Base-by-base conservation (phyloP, 2,329 filamentous ascomycete genomes). In the Albophoma yamanashiensis region DNA sequence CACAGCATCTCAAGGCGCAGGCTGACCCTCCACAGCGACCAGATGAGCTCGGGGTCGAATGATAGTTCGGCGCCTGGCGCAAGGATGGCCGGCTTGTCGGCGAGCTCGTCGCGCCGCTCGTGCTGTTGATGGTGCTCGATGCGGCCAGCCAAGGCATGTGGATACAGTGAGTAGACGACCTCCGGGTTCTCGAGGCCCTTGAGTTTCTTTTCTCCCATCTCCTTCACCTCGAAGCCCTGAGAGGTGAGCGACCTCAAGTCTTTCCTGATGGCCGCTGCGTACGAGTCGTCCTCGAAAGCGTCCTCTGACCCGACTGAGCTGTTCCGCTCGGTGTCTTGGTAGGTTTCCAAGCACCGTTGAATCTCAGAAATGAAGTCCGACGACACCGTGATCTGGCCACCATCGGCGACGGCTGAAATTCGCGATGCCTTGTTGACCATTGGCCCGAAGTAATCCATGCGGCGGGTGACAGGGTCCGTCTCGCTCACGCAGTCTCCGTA, bases 361-460 rank as follows among this genome's bases (percentile, higher is more conserved):
- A 97, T 93, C 73, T 99, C 94, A 15, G 89, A 90, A 69, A 99
- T 96, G 75, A 97, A 97, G 73, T 99, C 94, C 1, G 92, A 92
- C 0, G 92, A 97, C 1, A 97, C 94, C 0, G 93, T 94, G 65
- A 97, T 97, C 72, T 99, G 93, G 0, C 94, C 94, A 62, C 94
- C 94, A 71, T 99, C 94, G 42, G 94, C 94, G 52, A 96, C 92
- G 27, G 91, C 89, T 8, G 91, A 94, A 65, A 99, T 96, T 76
- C 94, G 89, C 20, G 94, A 89, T 0, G 94, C 91, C 70, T 95
- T 92, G 76, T 99, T 99, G 69, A 99, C 94, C 92, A 99, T 99
- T 17, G 94, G 94, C 0, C 94, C 94, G 71, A 97, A 99, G 76
- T 99, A 99, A 69, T 99, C 94, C 94, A 99, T 99, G 64, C 94